Percentiles rank a stretch among this genome's conserved stretches.
phyloP scores from a whole-genome alignment of 2,329 filamentous ascomycete species.

The Talaromyces sp. region DNA sequence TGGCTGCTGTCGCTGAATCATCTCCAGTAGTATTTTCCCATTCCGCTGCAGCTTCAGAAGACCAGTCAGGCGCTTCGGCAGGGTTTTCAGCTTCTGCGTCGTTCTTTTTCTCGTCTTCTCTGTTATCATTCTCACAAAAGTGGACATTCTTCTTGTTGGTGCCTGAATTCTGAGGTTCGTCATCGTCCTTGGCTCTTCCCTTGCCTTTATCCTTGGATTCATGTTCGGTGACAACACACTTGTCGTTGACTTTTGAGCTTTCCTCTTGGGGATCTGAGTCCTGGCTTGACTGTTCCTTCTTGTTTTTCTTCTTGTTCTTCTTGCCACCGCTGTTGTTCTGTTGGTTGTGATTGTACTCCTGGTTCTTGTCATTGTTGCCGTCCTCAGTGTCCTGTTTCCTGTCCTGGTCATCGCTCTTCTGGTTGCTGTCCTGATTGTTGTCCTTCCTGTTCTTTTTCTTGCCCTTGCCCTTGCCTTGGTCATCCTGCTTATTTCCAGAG shows the following conservation, averaged over 20 bases:
- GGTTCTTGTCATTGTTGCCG: neutral
- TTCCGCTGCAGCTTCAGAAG: neutral
- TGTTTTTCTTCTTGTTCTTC: neutral
- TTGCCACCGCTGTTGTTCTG: neutral
- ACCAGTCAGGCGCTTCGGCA: neutral
- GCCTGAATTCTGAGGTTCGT: neutral
- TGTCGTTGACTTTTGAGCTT: constrained; percentile 2
- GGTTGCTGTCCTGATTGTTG: neutral
- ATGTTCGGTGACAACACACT: neutral
- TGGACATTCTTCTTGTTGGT: constrained; percentile 6
- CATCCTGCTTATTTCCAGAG: neutral
- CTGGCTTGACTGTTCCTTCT: neutral
- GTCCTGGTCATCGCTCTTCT: neutral
- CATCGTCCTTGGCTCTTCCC: neutral
- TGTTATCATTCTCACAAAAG: neutral
- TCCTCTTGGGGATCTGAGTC: neutral
- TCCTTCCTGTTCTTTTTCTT: neutral
- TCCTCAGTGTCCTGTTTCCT: neutral
- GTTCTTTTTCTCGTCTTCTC: neutral
- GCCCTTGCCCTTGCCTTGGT: neutral
- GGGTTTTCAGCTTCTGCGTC: neutral
- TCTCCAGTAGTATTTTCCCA: neutral
- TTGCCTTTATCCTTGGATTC: neutral
- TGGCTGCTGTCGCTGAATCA: neutral
- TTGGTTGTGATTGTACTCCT: neutral